Evolutionary conservation across 2,329 filamentous ascomycete genomes (phyloP).

Genomic region (Cladosporium sp.): DNA sequence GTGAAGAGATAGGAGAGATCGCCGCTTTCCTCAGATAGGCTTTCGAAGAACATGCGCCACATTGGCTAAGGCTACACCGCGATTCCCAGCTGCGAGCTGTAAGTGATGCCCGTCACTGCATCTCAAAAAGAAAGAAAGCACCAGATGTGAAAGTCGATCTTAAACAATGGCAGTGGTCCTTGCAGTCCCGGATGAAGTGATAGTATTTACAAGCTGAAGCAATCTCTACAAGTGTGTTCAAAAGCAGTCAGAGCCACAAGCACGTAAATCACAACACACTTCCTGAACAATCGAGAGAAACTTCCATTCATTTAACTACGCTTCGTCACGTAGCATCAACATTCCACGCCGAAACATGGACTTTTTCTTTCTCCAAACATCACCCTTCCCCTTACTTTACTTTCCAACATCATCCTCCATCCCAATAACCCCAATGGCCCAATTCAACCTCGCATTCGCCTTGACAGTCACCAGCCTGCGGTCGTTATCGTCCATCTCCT

Average conservation of each 20-base stretch:
- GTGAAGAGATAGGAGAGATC: neutral
- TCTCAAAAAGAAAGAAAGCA: neutral
- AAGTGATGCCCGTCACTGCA: neutral
- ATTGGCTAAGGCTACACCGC: neutral
- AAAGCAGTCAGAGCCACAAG: neutral
- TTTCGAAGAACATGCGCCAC: neutral
- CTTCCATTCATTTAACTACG: neutral
- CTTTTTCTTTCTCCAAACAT: neutral
- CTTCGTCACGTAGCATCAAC: neutral
- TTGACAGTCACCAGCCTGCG: constrained; percentile 63
- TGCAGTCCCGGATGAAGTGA: neutral
- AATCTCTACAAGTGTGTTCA: neutral
- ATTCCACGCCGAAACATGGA: neutral
- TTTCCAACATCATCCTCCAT: constrained; percentile 70
- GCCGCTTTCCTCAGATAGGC: neutral
- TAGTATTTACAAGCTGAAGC: neutral
- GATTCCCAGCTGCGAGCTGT: neutral
- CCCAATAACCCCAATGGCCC: constrained; percentile 75
- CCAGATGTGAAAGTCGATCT: too few species aligned
- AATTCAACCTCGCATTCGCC: constrained; percentile 65
- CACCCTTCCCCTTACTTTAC: neutral
- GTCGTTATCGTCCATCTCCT: constrained; percentile 40
- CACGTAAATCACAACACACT: neutral
- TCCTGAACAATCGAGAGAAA: too few species aligned
- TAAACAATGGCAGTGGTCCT: neutral